phyloP scores from a whole-genome alignment of 495 filamentous ascomycete genomes.

The Diplogelasinospora grovesii region DNA sequence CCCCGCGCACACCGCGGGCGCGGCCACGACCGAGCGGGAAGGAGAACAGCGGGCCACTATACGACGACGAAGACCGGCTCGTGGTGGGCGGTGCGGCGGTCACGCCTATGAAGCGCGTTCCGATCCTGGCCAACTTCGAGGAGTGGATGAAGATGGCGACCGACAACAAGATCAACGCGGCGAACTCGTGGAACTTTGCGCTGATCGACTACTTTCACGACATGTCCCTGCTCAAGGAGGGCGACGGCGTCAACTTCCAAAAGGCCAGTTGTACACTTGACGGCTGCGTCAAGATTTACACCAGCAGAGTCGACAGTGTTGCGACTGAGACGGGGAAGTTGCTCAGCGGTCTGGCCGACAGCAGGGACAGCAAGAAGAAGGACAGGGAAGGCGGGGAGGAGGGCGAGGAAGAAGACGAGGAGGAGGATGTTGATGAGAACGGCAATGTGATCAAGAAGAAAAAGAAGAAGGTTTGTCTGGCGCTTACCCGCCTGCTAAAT shows the following conservation, averaged over 20 bases:
- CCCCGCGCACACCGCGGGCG: constrained; percentile 53
- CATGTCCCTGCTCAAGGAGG: constrained; percentile 94
- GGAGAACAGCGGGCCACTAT: constrained; percentile 41
- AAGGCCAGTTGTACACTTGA: constrained; percentile 97
- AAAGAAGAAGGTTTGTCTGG: constrained; percentile 52
- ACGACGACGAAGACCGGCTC: constrained; percentile 51
- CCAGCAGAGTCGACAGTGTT: constrained; percentile 94
- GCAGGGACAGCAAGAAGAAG: constrained; percentile 68
- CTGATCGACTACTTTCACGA: constrained; percentile 99
- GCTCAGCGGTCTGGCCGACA: constrained; percentile 89
- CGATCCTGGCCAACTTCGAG: constrained; percentile 94
- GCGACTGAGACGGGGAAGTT: constrained; percentile 96
- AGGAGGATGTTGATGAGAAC: constrained; percentile 74
- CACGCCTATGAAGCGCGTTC: constrained; percentile 94
- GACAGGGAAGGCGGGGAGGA: constrained; percentile 52
- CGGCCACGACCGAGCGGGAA: constrained; percentile 40
- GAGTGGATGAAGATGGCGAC: constrained; percentile 99
- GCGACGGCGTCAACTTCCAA: constrained; percentile 96
- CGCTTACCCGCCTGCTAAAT: not conserved
- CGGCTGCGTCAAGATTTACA: constrained; percentile 99
- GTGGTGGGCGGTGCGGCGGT: constrained; percentile 62
- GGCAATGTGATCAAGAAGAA: constrained; percentile 66
- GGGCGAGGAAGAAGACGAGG: constrained; percentile 67
- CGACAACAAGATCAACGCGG: constrained; percentile 99
- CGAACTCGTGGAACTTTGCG: constrained; percentile 98